Percentiles rank a stretch among this genome's conserved stretches.
Conservation (phyloP, 768 basidiomycete genomes). For the Hygrocybe coccinea region DNA sequence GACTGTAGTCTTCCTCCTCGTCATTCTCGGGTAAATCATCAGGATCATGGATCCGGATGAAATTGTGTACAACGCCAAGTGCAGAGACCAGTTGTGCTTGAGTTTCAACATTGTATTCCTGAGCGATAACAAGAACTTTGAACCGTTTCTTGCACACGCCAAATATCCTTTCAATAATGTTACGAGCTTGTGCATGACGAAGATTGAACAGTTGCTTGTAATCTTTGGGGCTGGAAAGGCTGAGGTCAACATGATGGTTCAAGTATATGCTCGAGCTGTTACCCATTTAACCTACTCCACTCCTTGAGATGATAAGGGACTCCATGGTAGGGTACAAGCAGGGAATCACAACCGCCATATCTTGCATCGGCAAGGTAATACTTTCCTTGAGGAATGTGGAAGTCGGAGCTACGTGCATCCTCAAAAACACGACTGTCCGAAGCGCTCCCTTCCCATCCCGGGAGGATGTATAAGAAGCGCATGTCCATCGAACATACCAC, state of each 20-base stretch:
- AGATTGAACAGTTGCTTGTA: conserved; percentile 35
- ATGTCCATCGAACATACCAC: conserved; percentile 13
- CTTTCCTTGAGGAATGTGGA: conserved; percentile 28
- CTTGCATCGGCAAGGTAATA: conserved; percentile 38
- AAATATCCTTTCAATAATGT: conserved; percentile 38
- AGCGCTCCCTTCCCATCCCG: conserved; percentile 39
- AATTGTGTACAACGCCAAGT: conserved; percentile 29
- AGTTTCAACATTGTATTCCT: conserved; percentile 19
- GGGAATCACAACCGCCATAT: conserved; percentile 29
- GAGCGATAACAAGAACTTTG: conserved; percentile 17
- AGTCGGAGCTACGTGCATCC: conserved; percentile 22
- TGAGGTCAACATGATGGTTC: conserved; percentile 6
- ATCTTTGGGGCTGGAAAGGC: conserved; percentile 24
- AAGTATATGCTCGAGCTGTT: conserved; percentile 2
- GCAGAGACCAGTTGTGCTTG: conserved; percentile 27
- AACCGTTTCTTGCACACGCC: conserved; percentile 27
- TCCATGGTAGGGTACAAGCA: conserved; percentile 36
- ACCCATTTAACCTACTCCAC: conserved; percentile 25
- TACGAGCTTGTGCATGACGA: conserved; percentile 29
- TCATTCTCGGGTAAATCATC: conserved; percentile 24
- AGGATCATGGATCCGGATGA: conserved; percentile 27
- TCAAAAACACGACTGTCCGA: conserved; percentile 33
- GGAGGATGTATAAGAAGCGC: conserved; percentile 29
- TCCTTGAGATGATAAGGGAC: conserved; percentile 36
- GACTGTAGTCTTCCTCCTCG: conserved; percentile 11